Evolutionary conservation across 2,329 filamentous ascomycete genomes (phyloP).

Genomic region (Phoma herbarum): DNA sequence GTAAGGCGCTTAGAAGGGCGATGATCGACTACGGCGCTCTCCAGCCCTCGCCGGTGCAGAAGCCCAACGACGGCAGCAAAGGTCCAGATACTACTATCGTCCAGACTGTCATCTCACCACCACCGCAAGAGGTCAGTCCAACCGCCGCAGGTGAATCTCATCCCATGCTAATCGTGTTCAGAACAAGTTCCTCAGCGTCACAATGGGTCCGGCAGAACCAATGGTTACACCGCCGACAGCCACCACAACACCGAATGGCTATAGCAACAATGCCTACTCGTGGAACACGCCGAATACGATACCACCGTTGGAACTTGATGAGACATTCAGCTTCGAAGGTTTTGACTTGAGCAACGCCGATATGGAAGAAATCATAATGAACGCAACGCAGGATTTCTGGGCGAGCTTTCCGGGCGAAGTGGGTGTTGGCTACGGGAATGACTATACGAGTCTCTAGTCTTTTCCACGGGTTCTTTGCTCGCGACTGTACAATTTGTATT

Average conservation of each 20-base stretch:
- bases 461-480: background rate
- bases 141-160: background rate
- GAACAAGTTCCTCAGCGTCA: constrained; percentile 19
- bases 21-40: constrained; percentile 55
- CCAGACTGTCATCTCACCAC: constrained; percentile 23
- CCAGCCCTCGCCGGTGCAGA: constrained; percentile 51
- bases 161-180: background rate
- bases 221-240: constrained; percentile 32
- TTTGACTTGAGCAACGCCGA: constrained; percentile 49
- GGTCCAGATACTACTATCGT: constrained; percentile 25
- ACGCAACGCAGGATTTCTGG: constrained; percentile 53
- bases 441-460: constrained; percentile 3
- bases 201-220: constrained; percentile 7
- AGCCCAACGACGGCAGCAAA: constrained; percentile 36
- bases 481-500: background rate
- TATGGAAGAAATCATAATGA: constrained; percentile 51
- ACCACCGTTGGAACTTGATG: constrained; percentile 43
- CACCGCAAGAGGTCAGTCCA: constrained; percentile 9
- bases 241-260: constrained; percentile 38
- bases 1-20: constrained; percentile 48
- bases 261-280: constrained; percentile 24
- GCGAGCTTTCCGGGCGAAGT: constrained; percentile 52
- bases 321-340: constrained; percentile 42
- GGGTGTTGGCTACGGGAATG: constrained; percentile 40
- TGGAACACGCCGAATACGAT: constrained; percentile 38